Conservation (phyloP, 768 basidiomycete genomes). For the Mycena belliarum region DNA sequence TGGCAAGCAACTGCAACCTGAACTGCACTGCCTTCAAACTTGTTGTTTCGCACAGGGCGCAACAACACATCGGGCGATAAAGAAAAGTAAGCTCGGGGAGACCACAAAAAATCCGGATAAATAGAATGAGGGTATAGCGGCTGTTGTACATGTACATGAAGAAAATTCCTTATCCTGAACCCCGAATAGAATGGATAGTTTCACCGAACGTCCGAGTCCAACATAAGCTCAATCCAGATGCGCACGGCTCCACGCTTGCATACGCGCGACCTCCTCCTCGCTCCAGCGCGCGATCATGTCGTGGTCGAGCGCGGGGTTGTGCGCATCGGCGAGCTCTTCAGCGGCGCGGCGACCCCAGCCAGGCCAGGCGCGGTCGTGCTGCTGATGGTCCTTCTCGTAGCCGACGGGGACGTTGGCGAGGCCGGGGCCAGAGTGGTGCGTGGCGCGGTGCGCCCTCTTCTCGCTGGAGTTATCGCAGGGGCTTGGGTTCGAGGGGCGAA, state of each 20-base stretch:
- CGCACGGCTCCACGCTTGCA: slow-evolving; percentile 9
- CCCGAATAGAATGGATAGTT: no score
- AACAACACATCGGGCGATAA: no score
- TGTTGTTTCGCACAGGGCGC: no score
- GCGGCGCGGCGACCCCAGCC: slow-evolving; percentile 4
- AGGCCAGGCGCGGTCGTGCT: background rate
- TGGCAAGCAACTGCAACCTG: no score
- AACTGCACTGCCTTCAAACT: no score
- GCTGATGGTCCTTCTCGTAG: background rate
- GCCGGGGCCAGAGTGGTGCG: background rate
- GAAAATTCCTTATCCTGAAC: no score
- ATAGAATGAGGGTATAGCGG: no score
- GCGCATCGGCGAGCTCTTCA: slow-evolving; percentile 14
- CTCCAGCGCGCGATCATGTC: slow-evolving; percentile 7
- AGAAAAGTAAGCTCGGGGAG: no score
- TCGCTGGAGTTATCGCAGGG: background rate
- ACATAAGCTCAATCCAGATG: background rate
- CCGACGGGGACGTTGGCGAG: background rate
- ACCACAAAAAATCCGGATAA: no score
- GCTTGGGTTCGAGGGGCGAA: background rate
- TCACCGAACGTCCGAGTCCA: no score
- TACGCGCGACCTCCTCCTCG: slow-evolving; percentile 8
- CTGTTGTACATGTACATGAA: no score
- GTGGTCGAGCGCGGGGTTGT: slow-evolving; percentile 13
- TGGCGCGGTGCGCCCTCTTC: no score